phyloP scores from a whole-genome alignment of 2,329 filamentous ascomycete species.

The Aphanocladium album region DNA sequence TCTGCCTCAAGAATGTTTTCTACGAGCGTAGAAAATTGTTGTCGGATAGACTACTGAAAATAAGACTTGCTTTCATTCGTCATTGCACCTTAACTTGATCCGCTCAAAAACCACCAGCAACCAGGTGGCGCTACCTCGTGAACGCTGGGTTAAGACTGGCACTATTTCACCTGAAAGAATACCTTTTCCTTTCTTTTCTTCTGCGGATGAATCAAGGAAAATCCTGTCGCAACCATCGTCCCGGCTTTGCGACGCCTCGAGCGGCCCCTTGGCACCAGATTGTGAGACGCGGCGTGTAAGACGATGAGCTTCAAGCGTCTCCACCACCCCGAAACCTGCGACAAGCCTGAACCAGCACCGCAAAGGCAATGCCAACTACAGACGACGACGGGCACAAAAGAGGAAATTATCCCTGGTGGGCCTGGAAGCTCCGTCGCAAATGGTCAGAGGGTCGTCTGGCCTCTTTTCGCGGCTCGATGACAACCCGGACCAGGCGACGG shows the following conservation, averaged over 20 bases:
- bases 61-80: no score
- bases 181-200: no score
- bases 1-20: not conserved
- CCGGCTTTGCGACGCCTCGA: conserved; percentile 3
- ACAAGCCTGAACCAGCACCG: not conserved
- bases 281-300: conserved; percentile 11
- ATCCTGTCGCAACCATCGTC: not conserved
- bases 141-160: no score
- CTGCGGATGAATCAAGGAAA: not conserved
- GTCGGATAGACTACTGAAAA: no score
- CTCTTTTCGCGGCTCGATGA: not conserved
- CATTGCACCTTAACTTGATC: no score
- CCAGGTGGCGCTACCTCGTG: not conserved
- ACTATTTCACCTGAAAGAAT: no score
- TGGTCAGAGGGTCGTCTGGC: not conserved
- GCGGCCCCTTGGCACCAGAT: not conserved
- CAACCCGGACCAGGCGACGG: not conserved
- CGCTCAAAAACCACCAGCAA: no score
- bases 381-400: not conserved
- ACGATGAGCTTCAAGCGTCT: not conserved
- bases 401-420: not conserved
- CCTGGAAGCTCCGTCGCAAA: not conserved
- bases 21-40: no score
- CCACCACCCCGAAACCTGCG: not conserved
- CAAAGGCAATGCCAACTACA: not conserved